Evolutionary conservation across 495 filamentous ascomycete genomes (phyloP).

Genomic region (Lophiostoma macrostomum): DNA sequence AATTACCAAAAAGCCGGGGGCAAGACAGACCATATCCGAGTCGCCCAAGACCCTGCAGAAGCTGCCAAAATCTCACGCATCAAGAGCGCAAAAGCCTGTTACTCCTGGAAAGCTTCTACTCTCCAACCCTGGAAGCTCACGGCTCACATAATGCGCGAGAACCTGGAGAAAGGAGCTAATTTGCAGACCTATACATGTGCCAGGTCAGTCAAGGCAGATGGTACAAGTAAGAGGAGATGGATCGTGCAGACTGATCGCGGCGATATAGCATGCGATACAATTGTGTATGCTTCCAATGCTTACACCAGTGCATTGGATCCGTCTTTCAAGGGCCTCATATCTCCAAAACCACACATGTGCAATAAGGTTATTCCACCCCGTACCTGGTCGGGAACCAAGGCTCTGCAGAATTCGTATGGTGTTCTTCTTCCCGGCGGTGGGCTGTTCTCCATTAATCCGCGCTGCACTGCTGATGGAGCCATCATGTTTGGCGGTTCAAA

Average conservation of each 20-base stretch:
- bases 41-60: slow-evolving; percentile 7
- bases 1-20: background rate
- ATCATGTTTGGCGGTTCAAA: slow-evolving; percentile 19
- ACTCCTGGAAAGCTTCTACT: slow-evolving; percentile 13
- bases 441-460: slow-evolving; percentile 16
- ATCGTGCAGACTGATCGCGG: slow-evolving; percentile 9
- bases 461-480: slow-evolving; percentile 13
- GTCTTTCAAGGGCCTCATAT: slow-evolving; percentile 6
- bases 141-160: slow-evolving; percentile 14
- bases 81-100: slow-evolving; percentile 18
- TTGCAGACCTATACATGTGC: slow-evolving; percentile 8
- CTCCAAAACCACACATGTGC: slow-evolving; percentile 19
- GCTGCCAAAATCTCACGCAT: slow-evolving; percentile 5
- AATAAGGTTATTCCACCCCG: slow-evolving; percentile 17
- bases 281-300: slow-evolving; percentile 11
- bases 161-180: slow-evolving; percentile 2
- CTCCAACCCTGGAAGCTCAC: slow-evolving; percentile 17
- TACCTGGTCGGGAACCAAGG: slow-evolving; percentile 1
- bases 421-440: slow-evolving; percentile 10
- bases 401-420: slow-evolving; percentile 14
- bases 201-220: background rate
- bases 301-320: slow-evolving; percentile 16
- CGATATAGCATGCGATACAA: slow-evolving; percentile 7
- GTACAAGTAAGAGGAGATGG: background rate
- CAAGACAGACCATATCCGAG: slow-evolving; percentile 14